Base-by-base conservation (phyloP, 805 yeast species). In the Lachancea nothofagi region DNA sequence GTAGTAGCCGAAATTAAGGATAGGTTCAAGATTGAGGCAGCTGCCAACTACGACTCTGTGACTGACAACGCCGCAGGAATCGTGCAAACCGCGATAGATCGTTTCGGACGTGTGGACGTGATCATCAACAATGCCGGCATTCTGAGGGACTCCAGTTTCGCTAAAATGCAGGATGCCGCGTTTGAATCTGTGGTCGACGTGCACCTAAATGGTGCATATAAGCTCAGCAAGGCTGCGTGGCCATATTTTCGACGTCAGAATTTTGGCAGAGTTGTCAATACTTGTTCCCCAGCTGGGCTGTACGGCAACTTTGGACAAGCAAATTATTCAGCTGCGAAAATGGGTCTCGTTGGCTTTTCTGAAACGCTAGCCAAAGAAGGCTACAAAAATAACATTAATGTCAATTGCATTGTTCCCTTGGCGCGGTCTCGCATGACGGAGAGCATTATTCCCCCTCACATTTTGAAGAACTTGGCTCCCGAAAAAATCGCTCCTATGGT, bases 391-490 rank as follows among this genome's bases (percentile, higher is more conserved):
- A 87, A 88, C 67, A 90, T 90, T 59, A 69, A 70, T 46, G 86
- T 83, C 34, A 90, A 90, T 61, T 78, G 80, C 25, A 88, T 90
- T 67, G 96, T 96, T 4, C 97, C 97, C 18, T 73, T 90, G 49
- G 97, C 97, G 17, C 84, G 89, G 56, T 85, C 96, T 24, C 79
- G 96, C 70, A 89, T 90, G 97, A 90, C 97, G 18, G 96, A 88
- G 67, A 75, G 80, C 22, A 75, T 90, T 37, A 68, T 90, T 52
- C 96, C 97, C 23, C 83, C 87, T 22, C 87, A 88, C 40, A 67
- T 90, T 43, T 75, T 90, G 64, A 82, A 82, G 57, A 76, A 77
- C 55, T 71, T 90, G 54, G 75, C 80, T 40, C 95, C 97, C 1
- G 93, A 85, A 50, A 86, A 84, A 62, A 77, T 90, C 50, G 89